These are phyloP conservation scores for Macrolepiota fuliginosa DNA, from an alignment of 768 basidiomycete species.

Conservation along the genomic window DNA sequence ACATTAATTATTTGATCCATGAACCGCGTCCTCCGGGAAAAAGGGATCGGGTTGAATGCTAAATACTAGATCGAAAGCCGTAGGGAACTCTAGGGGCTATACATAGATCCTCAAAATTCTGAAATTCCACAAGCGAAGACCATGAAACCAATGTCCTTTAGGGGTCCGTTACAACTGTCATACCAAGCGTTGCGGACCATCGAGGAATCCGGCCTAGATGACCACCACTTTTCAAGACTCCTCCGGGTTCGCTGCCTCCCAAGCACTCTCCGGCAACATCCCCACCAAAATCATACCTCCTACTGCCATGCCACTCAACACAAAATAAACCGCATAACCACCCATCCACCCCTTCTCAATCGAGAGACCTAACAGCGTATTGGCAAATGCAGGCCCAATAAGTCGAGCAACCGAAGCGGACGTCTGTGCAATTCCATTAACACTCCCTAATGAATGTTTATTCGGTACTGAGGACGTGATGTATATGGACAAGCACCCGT, in stretches of 20 bases:
- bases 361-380: constrained; percentile 54
- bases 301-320: constrained; percentile 34
- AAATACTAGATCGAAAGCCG: no score
- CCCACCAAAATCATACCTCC: constrained; percentile 35
- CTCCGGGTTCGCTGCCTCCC: neutral
- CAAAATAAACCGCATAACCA: constrained; percentile 48
- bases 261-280: neutral
- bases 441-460: constrained; percentile 52
- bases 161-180: no score
- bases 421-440: constrained; percentile 57
- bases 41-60: no score
- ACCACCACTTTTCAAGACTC: neutral
- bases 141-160: no score
- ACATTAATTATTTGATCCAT: no score
- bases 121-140: no score
- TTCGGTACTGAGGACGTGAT: constrained; percentile 52
- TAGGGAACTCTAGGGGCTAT: no score
- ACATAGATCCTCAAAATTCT: no score
- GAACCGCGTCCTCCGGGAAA: no score
- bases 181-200: no score
- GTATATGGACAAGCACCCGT: constrained; percentile 29
- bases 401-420: constrained; percentile 46
- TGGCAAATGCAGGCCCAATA: constrained; percentile 48
- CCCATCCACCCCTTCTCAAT: constrained; percentile 44
- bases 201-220: no score